A percentile compares a stretch with the other conserved stretches of the same genome.
Evolutionary conservation across 176 grass and related monocot species (phyloP).

Genomic region (Coix lacrymajobi): DNA sequence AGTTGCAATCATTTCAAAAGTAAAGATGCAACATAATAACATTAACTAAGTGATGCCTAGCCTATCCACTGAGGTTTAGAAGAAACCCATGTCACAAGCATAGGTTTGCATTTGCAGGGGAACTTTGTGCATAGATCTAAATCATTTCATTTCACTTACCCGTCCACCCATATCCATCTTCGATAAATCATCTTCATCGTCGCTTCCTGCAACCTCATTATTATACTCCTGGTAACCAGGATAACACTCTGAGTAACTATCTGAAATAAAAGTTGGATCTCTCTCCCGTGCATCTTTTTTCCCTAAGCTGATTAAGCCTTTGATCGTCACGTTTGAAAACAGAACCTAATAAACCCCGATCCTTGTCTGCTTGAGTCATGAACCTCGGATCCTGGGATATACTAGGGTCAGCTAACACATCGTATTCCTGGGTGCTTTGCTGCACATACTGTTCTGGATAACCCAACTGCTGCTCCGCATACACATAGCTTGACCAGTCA

Average conservation of each 20-base stretch:
- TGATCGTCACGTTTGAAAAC: conserved; percentile 91
- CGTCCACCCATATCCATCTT: conserved; percentile 99
- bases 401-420: conserved; percentile 48
- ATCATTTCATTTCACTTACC: conserved; percentile 61
- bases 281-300: conserved; percentile 80
- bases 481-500: conserved; percentile 69
- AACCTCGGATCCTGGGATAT: conserved; percentile 56
- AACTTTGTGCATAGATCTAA: too few species aligned
- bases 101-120: background rate
- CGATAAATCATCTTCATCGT: conserved; percentile 88
- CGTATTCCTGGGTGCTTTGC: conserved; percentile 59
- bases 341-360: conserved; percentile 85
- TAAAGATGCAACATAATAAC: background rate
- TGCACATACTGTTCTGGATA: conserved; percentile 79
- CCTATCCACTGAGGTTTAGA: background rate
- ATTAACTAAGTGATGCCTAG: background rate
- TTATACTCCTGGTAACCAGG: conserved; percentile 94
- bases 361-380: conserved; percentile 73
- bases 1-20: background rate
- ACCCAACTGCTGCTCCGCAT: conserved; percentile 67
- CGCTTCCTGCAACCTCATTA: conserved; percentile 71
- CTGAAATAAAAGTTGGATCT: conserved; percentile 95
- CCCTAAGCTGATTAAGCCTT: conserved; percentile 81
- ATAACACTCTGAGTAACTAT: conserved; percentile 99
- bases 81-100: background rate